Evolutionary conservation across 1,139 yeast genomes (phyloP).

Genomic region (Groenewaldozyma sp.): DNA sequence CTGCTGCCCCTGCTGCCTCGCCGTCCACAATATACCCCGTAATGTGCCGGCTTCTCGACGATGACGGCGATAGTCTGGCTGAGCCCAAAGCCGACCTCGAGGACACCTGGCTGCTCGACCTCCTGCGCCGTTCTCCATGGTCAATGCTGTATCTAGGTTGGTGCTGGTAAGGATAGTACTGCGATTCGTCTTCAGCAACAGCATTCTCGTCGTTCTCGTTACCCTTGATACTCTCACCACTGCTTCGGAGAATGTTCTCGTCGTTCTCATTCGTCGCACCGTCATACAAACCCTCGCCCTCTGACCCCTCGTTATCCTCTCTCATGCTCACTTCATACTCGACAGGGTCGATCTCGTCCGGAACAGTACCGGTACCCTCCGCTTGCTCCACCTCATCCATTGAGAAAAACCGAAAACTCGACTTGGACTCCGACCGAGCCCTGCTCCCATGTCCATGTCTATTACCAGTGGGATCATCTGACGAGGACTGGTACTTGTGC

Average conservation of each 20-base stretch:
- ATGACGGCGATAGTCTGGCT: too few species aligned
- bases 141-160: constrained; percentile 2
- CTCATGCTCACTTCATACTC: constrained; percentile 28
- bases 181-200: constrained; percentile 7
- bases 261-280: too few species aligned
- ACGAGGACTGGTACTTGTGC: constrained; percentile 4
- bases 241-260: not conserved
- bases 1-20: not conserved
- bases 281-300: not conserved
- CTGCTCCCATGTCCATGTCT: constrained; percentile 10
- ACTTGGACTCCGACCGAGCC: constrained; percentile 24
- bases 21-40: not conserved
- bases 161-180: constrained; percentile 4
- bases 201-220: constrained; percentile 9
- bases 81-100: too few species aligned
- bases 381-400: constrained; percentile 77
- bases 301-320: constrained; percentile 18
- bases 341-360: constrained; percentile 45
- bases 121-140: too few species aligned
- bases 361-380: constrained; percentile 71
- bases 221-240: not conserved
- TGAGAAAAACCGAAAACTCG: constrained; percentile 65
- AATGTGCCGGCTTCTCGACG: not conserved
- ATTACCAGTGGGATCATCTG: constrained; percentile 8
- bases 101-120: not conserved